Conservation (phyloP, 106 monocot genomes). For the Amphibolis antarctica region DNA sequence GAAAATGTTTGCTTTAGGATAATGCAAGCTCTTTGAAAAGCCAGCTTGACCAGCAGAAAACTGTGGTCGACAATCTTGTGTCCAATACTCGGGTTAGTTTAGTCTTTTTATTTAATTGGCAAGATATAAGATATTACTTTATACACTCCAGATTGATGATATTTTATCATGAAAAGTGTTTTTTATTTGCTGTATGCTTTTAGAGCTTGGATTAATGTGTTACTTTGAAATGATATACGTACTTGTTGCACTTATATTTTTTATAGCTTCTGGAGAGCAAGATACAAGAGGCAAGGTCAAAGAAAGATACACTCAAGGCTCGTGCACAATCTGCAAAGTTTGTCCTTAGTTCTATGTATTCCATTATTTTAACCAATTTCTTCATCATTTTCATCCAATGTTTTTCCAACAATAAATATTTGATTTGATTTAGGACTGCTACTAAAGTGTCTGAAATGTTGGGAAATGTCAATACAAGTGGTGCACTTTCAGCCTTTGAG, state of each 20-base stretch:
- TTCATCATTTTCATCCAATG: background rate
- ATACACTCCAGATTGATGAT: too few relatives aligned
- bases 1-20: slow-evolving; percentile 44
- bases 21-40: slow-evolving; percentile 74
- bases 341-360: slow-evolving; percentile 10
- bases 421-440: slow-evolving; percentile 55
- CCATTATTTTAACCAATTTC: background rate
- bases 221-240: too few relatives aligned
- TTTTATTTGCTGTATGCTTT: too few relatives aligned
- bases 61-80: slow-evolving; percentile 86
- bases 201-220: too few relatives aligned
- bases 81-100: slow-evolving; percentile 74
- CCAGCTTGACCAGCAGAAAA: slow-evolving; percentile 93
- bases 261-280: slow-evolving; percentile 93
- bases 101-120: background rate
- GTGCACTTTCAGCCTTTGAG: slow-evolving; percentile 97
- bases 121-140: background rate
- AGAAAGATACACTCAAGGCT: slow-evolving; percentile 97
- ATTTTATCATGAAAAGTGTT: too few relatives aligned
- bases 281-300: slow-evolving; percentile 93
- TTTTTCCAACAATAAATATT: background rate
- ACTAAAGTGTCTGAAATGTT: slow-evolving; percentile 97
- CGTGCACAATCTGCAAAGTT: slow-evolving; percentile 97
- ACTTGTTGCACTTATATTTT: slow-evolving; percentile 2
- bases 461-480: slow-evolving; percentile 96